A percentile compares a stretch with the other conserved stretches of the same genome.
These are phyloP conservation scores for Beta vulgaris DNA, from an alignment of 148 eudicot species.

Conservation along the genomic window DNA sequence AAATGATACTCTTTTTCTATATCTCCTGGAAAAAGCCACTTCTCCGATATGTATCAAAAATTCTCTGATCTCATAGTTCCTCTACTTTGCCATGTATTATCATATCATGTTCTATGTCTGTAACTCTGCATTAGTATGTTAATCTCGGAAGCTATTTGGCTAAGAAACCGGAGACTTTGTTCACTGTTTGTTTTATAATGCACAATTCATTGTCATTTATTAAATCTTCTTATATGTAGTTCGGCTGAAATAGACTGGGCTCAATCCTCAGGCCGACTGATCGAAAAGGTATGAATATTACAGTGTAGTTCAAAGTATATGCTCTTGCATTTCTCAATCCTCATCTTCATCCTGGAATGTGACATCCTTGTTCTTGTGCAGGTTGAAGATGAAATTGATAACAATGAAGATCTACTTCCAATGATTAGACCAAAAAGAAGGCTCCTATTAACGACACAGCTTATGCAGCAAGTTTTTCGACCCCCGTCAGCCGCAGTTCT, in stretches of 20 bases:
- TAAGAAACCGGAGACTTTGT: neutral
- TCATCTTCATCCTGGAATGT: neutral
- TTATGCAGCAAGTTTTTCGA: conserved; percentile 75
- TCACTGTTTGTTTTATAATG: neutral
- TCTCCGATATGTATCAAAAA: neutral
- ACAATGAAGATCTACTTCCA: conserved; percentile 44
- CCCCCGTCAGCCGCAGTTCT: conserved; percentile 60
- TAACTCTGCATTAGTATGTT: neutral
- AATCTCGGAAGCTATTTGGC: neutral
- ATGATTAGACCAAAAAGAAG: conserved; percentile 61
- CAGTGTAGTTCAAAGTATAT: neutral
- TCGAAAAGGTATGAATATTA: conserved; percentile 57
- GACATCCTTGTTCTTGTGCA: conserved; percentile 22
- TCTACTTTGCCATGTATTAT: neutral
- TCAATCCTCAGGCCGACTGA: conserved; percentile 46
- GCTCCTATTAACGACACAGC: conserved; percentile 67
- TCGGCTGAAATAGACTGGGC: conserved; percentile 69
- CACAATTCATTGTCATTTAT: conserved; percentile 13
- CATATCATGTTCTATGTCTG: neutral
- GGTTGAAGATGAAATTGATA: conserved; percentile 60
- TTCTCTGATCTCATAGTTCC: neutral
- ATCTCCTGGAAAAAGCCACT: neutral
- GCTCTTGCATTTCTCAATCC: neutral
- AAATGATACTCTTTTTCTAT: neutral
- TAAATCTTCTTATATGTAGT: conserved; percentile 42